Conservation (phyloP, 2,329 filamentous ascomycete genomes). For the Paramyrothecium roridum region DNA sequence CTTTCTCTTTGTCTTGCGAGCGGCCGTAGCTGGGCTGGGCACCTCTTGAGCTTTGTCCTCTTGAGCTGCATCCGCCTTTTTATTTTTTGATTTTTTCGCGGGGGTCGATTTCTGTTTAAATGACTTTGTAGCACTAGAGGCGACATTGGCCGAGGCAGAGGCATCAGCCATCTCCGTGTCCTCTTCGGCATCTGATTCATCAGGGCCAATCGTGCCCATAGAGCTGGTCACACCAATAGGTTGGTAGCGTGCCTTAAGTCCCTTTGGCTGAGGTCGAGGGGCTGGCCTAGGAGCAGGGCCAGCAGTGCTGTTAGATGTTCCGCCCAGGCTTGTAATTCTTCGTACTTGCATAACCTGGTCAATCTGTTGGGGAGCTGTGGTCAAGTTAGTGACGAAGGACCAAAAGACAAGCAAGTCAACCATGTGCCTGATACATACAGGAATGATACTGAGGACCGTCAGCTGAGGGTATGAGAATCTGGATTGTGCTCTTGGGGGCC, state of each 20-base stretch:
- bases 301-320: constrained; percentile 26
- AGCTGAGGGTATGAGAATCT: constrained; percentile 58
- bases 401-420: neutral
- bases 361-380: constrained; percentile 36
- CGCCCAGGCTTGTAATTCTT: constrained; percentile 55
- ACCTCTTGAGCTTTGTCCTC: constrained; percentile 7
- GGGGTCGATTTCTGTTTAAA: constrained; percentile 20
- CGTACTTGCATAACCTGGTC: constrained; percentile 63
- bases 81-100: constrained; percentile 28
- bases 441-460: constrained; percentile 51
- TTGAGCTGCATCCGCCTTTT: constrained; percentile 15
- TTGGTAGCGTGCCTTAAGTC: constrained; percentile 63
- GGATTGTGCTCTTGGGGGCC: constrained; percentile 47
- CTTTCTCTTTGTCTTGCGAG: constrained; percentile 34
- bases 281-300: constrained; percentile 46
- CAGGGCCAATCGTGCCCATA: constrained; percentile 35
- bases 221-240: constrained; percentile 55
- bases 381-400: constrained; percentile 6
- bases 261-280: constrained; percentile 63
- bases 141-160: constrained; percentile 18
- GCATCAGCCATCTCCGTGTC: constrained; percentile 43
- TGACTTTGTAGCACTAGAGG: constrained; percentile 9
- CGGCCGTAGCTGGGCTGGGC: constrained; percentile 11
- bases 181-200: constrained; percentile 39
- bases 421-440: constrained; percentile 36